These are phyloP conservation scores for Rutstroemia sp. DNA, from an alignment of 2,329 filamentous ascomycete genomes.

Conservation along the genomic window DNA sequence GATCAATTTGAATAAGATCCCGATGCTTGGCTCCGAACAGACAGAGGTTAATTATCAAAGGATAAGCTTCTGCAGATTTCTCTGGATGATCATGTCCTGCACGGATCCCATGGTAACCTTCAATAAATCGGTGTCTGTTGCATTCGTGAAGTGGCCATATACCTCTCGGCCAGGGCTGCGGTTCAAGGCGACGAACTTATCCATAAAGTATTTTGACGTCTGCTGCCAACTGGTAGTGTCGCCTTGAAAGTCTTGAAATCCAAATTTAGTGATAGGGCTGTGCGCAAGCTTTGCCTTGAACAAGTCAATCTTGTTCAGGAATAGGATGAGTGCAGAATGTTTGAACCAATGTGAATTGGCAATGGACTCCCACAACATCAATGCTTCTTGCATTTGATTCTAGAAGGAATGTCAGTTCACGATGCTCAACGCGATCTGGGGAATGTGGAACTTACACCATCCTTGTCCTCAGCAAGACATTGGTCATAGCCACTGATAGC, in stretches of 20 bases:
- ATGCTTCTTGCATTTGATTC: constrained; percentile 88
- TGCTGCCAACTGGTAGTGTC: constrained; percentile 64
- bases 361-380: constrained; percentile 82
- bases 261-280: constrained; percentile 65
- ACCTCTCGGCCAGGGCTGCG: constrained; percentile 50
- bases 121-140: constrained; percentile 63
- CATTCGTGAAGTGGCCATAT: constrained; percentile 52
- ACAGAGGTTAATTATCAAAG: constrained; percentile 39
- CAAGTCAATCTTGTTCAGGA: constrained; percentile 82
- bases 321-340: constrained; percentile 73
- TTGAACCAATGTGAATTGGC: constrained; percentile 84
- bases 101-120: constrained; percentile 84
- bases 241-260: constrained; percentile 73
- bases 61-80: constrained; percentile 73
- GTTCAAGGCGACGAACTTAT: constrained; percentile 73
- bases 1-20: background rate
- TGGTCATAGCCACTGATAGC: constrained; percentile 96
- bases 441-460: constrained; percentile 60
- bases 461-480: constrained; percentile 91
- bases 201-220: constrained; percentile 73
- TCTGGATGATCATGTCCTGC: constrained; percentile 82
- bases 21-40: constrained; percentile 7
- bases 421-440: background rate
- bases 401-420: constrained; percentile 31
- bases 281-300: constrained; percentile 69